Evolutionary conservation across 1,284 basidiomycete genomes (phyloP).

Genomic region (Filobasidium uniguttulatum): DNA sequence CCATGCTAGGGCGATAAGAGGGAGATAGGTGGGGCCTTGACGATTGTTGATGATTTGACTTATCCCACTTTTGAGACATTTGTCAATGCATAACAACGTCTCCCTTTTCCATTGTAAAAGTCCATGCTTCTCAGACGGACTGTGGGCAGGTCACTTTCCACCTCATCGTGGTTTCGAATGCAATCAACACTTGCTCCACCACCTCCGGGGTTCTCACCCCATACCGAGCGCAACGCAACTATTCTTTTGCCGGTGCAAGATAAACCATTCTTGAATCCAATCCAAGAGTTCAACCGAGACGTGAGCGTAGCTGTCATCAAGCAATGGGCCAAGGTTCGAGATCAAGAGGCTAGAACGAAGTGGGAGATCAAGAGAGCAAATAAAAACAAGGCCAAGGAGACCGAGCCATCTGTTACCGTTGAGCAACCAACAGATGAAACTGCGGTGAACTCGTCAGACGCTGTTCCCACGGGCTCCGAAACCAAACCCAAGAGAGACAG

Average conservation of each 20-base stretch:
- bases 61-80: background rate
- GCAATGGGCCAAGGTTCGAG: slow-evolving; percentile 47
- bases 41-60: background rate
- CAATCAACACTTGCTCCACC: no score
- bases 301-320: slow-evolving; percentile 82
- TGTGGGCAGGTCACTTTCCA: no score
- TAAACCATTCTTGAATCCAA: slow-evolving; percentile 79
- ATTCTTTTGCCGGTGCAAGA: slow-evolving; percentile 62
- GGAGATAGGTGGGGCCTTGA: background rate
- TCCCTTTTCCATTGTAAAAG: background rate
- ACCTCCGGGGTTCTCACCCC: slow-evolving; percentile 47
- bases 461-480: background rate
- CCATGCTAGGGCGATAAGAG: no score
- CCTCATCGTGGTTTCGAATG: no score
- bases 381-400: slow-evolving; percentile 13
- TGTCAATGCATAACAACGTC: background rate
- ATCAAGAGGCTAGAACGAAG: slow-evolving; percentile 24
- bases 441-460: background rate
- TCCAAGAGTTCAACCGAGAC: slow-evolving; percentile 97
- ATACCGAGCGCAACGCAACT: slow-evolving; percentile 71
- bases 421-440: background rate
- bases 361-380: slow-evolving; percentile 20
- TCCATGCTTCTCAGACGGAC: no score
- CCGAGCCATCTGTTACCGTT: background rate
- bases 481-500: slow-evolving; percentile 1